These are phyloP conservation scores for Pascua guehoae DNA, from an alignment of 1,284 basidiomycete genomes.

Conservation along the genomic window DNA sequence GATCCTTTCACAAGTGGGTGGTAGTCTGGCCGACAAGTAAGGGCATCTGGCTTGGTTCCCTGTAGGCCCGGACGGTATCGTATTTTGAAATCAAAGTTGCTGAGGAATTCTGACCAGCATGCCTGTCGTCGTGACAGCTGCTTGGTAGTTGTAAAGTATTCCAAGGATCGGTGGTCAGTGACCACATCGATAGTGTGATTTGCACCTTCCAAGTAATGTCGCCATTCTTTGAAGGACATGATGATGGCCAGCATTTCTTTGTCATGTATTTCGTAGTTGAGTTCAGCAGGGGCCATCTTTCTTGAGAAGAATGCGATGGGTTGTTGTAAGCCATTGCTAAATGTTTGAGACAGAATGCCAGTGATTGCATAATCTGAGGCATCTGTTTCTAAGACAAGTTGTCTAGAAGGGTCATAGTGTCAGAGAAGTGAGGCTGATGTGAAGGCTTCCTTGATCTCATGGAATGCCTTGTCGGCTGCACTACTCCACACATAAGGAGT, in stretches of 20 bases:
- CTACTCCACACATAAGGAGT: conserved; percentile 39
- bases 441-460: conserved; percentile 43
- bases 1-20: conserved; percentile 39
- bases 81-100: conserved; percentile 47
- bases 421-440: conserved; percentile 44
- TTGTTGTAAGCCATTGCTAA: conserved; percentile 34
- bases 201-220: conserved; percentile 46
- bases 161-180: conserved; percentile 54
- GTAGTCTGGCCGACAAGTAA: conserved; percentile 44
- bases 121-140: conserved; percentile 50
- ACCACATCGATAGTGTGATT: conserved; percentile 39
- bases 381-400: conserved; percentile 40
- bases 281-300: conserved; percentile 41
- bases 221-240: conserved; percentile 47
- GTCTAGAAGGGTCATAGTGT: conserved; percentile 45
- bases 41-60: conserved; percentile 45
- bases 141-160: conserved; percentile 47
- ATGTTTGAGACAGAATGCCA: conserved; percentile 32
- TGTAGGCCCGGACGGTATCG: conserved; percentile 46
- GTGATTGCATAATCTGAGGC: conserved; percentile 39
- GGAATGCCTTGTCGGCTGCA: too few species aligned
- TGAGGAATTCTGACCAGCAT: conserved; percentile 46
- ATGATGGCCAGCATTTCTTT: conserved; percentile 55
- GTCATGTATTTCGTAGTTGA: conserved; percentile 56
- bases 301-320: conserved; percentile 47